These are phyloP conservation scores for Trapa incisa DNA, from an alignment of 345 rosid genomes.

Conservation along the genomic window DNA sequence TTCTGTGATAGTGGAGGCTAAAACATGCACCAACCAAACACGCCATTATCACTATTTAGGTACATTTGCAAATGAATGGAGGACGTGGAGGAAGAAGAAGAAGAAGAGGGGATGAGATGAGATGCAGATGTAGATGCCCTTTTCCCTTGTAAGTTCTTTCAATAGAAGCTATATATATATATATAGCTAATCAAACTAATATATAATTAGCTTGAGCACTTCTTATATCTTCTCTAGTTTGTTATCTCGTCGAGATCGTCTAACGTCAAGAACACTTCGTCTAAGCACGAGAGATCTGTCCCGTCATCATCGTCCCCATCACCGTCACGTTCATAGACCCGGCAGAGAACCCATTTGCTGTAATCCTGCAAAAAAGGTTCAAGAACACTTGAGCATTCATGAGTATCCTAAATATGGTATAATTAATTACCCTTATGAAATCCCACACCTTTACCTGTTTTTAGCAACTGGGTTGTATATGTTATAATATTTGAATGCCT, in stretches of 20 bases:
- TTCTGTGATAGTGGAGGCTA: too few species aligned
- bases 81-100: too few species aligned
- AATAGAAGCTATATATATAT: too few species aligned
- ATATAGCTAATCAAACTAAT: too few species aligned
- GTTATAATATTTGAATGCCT: too few species aligned
- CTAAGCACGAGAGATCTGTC: slow-evolving; percentile 80
- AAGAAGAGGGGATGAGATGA: neutral
- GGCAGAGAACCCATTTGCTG: slow-evolving; percentile 81
- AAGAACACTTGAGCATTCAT: too few species aligned
- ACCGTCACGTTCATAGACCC: slow-evolving; percentile 52
- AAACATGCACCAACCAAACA: neutral
- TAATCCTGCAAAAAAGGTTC: slow-evolving; percentile 39
- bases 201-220: neutral
- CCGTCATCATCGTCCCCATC: slow-evolving; percentile 36
- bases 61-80: slow-evolving; percentile 5
- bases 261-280: slow-evolving; percentile 82
- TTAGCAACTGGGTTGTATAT: too few species aligned
- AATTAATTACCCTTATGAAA: too few species aligned
- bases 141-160: neutral
- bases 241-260: slow-evolving; percentile 94
- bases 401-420: too few species aligned
- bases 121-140: too few species aligned
- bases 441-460: too few species aligned
- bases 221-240: slow-evolving; percentile 11
- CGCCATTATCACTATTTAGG: slow-evolving; percentile 7